phyloP scores from a whole-genome alignment of 371 early-diverging fungal genomes.

The Rhizopus sp. region DNA sequence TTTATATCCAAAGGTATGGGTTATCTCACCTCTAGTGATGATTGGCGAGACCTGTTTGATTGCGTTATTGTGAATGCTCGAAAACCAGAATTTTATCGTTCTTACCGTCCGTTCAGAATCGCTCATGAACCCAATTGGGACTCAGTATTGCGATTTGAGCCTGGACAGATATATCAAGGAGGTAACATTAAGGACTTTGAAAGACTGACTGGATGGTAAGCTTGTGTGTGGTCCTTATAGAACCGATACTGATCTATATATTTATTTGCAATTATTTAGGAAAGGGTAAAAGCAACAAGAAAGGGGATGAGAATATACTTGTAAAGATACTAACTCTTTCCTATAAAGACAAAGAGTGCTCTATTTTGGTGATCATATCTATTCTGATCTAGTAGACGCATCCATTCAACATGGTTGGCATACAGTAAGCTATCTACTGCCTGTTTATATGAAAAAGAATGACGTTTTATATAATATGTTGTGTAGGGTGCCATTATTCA shows the following conservation, averaged over 20 bases:
- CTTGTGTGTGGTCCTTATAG: constrained; percentile 2
- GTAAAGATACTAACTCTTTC: background rate
- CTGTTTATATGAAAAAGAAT: background rate
- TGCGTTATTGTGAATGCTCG: constrained; percentile 59
- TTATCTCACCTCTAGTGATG: constrained; percentile 49
- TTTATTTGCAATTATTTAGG: background rate
- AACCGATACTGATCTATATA: background rate
- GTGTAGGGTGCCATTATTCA: constrained; percentile 61
- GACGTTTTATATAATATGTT: background rate
- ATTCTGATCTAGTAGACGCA: constrained; percentile 67
- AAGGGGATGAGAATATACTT: constrained; percentile 14
- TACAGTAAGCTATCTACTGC: constrained; percentile 31
- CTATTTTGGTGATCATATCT: constrained; percentile 72
- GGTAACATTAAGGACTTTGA: constrained; percentile 64
- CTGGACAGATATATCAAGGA: constrained; percentile 64
- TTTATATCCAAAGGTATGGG: constrained; percentile 57
- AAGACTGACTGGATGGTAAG: constrained; percentile 60
- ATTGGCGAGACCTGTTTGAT: constrained; percentile 70
- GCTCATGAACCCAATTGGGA: constrained; percentile 53
- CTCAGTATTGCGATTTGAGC: constrained; percentile 51
- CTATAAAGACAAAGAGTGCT: constrained; percentile 56
- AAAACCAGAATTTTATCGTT: constrained; percentile 66
- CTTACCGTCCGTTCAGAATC: constrained; percentile 60
- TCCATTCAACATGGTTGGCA: constrained; percentile 70
- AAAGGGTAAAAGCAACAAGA: background rate